Evolutionary conservation across 768 basidiomycete species (phyloP), one percentile per base, ranked within the genome.

Genomic region (Leccinellum albellum): DNA sequence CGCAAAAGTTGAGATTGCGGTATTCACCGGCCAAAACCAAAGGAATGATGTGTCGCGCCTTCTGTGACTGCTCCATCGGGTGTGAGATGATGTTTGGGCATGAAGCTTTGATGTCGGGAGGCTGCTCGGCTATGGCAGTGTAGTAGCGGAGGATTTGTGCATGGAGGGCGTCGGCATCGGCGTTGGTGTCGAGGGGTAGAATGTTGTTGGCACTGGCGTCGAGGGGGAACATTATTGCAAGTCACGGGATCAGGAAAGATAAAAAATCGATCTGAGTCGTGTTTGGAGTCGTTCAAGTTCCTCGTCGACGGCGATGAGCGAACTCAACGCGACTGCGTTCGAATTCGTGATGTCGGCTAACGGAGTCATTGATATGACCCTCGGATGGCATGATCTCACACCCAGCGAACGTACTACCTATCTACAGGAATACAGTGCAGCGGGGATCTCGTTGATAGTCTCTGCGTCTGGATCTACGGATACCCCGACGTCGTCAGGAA

Each of bases 311-410:
- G 28, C 49, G 29, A 50, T 50, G 89, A 90, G 86, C 78, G 89
- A 75, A 72, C 88, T 95, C 74, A 97, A 95, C 79, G 86, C 89
- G 24, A 78, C 82, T 54, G 94, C 94, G 17, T 95, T 82, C 73
- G 81, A 83, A 66, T 95, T 96, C 74, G 85, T 93, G 53, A n/a
- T n/a, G n/a, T n/a, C n/a, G n/a, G n/a, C n/a, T n/a, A n/a, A n/a
- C n/a, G n/a, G n/a, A n/a, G n/a, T n/a, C n/a, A n/a, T n/a, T n/a
- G n/a, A n/a, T n/a, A n/a, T n/a, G n/a, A n/a, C n/a, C n/a, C n/a
- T n/a, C n/a, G n/a, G n/a, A n/a, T n/a, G n/a, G n/a, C n/a, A n/a
- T n/a, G n/a, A n/a, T n/a, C n/a, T n/a, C n/a, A n/a, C n/a, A n/a
- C n/a, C n/a, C n/a, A n/a, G n/a, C n/a, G n/a, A n/a, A n/a, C n/a